Evolutionary conservation across 345 rosid genomes (phyloP).

Genomic region (Salix brachista): DNA sequence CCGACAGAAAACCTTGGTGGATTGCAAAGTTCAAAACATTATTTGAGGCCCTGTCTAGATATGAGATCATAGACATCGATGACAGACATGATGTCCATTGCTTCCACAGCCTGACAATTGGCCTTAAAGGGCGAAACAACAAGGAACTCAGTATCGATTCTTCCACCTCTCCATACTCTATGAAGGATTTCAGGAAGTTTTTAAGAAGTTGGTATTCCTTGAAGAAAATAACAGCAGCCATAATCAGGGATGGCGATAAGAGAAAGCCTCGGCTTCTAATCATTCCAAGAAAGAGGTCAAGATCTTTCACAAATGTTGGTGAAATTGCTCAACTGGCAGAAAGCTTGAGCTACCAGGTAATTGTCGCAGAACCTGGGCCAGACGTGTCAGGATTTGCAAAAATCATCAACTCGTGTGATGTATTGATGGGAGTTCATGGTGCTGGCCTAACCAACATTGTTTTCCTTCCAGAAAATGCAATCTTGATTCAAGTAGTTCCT

Average conservation of each 20-base stretch:
- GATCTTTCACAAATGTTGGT: conserved; percentile 47
- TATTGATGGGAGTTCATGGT: conserved; percentile 81
- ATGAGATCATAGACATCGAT: conserved; percentile 54
- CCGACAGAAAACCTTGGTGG: conserved; percentile 44
- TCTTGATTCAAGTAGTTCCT: conserved; percentile 70
- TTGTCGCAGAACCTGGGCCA: conserved; percentile 48
- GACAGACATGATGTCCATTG: conserved; percentile 43
- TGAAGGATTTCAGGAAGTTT: conserved; percentile 53
- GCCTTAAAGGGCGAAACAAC: conserved; percentile 45
- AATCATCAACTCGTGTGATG: conserved; percentile 69
- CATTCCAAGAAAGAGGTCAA: conserved; percentile 47
- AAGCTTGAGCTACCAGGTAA: conserved; percentile 45
- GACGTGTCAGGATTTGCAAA: conserved; percentile 39
- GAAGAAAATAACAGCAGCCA: conserved; percentile 27
- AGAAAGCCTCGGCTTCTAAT: conserved; percentile 53
- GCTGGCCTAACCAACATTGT: conserved; percentile 80
- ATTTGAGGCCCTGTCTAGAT: conserved; percentile 44
- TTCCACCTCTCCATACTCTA: conserved; percentile 43
- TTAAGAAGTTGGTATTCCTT: conserved; percentile 49
- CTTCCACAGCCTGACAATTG: conserved; percentile 49
- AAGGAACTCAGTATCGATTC: conserved; percentile 60
- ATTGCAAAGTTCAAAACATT: conserved; percentile 42
- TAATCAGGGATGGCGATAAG: conserved; percentile 10
- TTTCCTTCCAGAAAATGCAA: conserved; percentile 74
- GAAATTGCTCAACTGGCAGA: conserved; percentile 44